Evolutionary conservation across 2,329 filamentous ascomycete genomes (phyloP).

Genomic region (Colletotrichum tamarilloi): DNA sequence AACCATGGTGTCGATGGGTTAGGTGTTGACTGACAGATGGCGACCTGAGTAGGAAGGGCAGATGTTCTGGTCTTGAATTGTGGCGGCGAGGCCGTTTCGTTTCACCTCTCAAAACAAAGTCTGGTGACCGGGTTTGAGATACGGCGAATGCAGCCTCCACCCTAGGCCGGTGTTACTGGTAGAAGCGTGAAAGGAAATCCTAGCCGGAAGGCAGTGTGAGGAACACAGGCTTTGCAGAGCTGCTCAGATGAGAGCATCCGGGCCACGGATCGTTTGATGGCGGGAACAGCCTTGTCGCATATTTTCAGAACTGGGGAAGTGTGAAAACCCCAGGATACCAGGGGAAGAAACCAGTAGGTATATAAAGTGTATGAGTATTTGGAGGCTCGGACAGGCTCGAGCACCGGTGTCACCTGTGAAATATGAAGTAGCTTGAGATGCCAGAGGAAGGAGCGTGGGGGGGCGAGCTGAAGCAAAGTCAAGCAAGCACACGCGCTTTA

Average conservation of each 20-base stretch:
- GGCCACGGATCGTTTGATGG: not conserved
- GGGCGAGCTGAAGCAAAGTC: not conserved
- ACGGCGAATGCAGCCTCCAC: not conserved
- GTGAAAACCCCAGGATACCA: not conserved
- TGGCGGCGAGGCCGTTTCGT: not conserved
- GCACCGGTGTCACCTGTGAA: not conserved
- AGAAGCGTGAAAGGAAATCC: not conserved
- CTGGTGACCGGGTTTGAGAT: not conserved
- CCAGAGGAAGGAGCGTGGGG: not conserved
- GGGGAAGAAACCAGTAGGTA: not conserved
- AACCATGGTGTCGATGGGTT: slow-evolving; percentile 12
- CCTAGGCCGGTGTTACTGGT: not conserved
- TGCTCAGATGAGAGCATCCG: not conserved
- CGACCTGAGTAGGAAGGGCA: not conserved
- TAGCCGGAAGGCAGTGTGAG: not conserved
- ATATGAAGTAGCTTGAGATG: not conserved
- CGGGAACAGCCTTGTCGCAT: not conserved
- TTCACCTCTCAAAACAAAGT: not conserved
- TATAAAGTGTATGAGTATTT: not conserved
- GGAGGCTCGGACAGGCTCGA: slow-evolving; percentile 22
- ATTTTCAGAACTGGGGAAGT: not conserved
- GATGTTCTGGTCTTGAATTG: not conserved
- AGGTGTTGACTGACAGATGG: not conserved
- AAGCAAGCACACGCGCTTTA: not conserved
- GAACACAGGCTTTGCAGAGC: not conserved